These are phyloP conservation scores for Curvularia eragrostidis DNA, from an alignment of 2,329 filamentous ascomycete genomes.

Conservation along the genomic window DNA sequence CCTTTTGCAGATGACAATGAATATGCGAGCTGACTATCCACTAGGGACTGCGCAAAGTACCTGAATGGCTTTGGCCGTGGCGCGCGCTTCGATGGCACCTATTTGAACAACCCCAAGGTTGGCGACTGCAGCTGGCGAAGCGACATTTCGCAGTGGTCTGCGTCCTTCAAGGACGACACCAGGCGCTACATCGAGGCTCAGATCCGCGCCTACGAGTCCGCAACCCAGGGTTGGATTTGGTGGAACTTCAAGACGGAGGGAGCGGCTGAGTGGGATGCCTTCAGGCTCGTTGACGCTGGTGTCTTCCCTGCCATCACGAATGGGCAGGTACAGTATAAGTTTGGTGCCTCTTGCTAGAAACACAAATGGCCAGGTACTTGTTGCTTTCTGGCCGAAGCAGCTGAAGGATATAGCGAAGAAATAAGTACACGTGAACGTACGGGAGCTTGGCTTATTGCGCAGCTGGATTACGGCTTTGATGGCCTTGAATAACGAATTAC, in stretches of 20 bases:
- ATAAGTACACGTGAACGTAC: not conserved
- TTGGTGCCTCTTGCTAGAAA: slow-evolving; percentile 27
- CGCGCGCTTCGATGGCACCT: slow-evolving; percentile 66
- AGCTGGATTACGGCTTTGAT: slow-evolving; percentile 4
- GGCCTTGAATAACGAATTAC: slow-evolving; percentile 1
- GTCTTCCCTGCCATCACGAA: slow-evolving; percentile 54
- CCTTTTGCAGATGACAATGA: not conserved
- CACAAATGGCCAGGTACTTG: slow-evolving; percentile 8
- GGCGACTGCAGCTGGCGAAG: slow-evolving; percentile 63
- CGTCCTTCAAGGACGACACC: slow-evolving; percentile 55
- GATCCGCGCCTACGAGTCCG: slow-evolving; percentile 59
- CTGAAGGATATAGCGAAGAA: not conserved
- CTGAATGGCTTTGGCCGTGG: slow-evolving; percentile 65
- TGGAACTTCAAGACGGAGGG: slow-evolving; percentile 66
- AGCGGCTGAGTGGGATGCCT: slow-evolving; percentile 62
- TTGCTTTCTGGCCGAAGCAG: not conserved
- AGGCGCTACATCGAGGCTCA: slow-evolving; percentile 63
- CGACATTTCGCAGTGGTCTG: slow-evolving; percentile 57
- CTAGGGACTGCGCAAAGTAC: slow-evolving; percentile 57
- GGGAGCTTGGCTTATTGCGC: slow-evolving; percentile 1
- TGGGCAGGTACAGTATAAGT: slow-evolving; percentile 33
- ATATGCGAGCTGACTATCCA: slow-evolving; percentile 3
- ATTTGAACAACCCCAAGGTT: slow-evolving; percentile 55
- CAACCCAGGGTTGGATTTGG: slow-evolving; percentile 62
- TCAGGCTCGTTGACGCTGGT: slow-evolving; percentile 57